Percentiles rank a stretch among this genome's conserved stretches.
Evolutionary conservation across 306 rosid species (phyloP).

Genomic region (Citrullus amarus): DNA sequence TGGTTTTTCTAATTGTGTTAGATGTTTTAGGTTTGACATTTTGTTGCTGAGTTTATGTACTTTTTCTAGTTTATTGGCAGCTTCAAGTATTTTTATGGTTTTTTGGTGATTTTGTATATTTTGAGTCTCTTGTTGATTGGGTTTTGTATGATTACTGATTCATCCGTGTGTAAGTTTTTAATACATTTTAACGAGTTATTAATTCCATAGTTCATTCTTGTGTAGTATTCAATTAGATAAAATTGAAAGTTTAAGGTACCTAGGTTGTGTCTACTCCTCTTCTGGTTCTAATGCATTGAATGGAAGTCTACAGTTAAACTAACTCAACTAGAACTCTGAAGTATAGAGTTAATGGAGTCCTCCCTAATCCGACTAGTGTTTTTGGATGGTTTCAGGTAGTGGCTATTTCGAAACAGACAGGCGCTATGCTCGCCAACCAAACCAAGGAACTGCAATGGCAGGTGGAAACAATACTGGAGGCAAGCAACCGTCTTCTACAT

Average conservation of each 20-base stretch:
- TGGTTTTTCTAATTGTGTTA: background rate
- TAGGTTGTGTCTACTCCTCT: background rate
- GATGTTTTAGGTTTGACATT: background rate
- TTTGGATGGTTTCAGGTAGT: slow-evolving; percentile 14
- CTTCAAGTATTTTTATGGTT: background rate
- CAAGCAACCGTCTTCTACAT: slow-evolving; percentile 7
- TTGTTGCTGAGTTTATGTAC: background rate
- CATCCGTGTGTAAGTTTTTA: background rate
- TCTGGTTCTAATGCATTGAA: background rate
- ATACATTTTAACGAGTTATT: background rate
- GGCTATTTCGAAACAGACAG: slow-evolving; percentile 10
- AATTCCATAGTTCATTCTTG: background rate
- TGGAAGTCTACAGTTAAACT: too few species aligned
- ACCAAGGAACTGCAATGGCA: slow-evolving; percentile 11
- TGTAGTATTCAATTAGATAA: background rate
- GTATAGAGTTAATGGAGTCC: background rate
- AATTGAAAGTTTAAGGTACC: background rate
- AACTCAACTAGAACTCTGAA: background rate
- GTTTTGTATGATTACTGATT: background rate
- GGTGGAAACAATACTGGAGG: slow-evolving; percentile 12
- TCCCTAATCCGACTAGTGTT: background rate
- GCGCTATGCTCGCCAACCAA: background rate
- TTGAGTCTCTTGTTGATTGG: background rate
- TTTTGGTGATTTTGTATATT: background rate
- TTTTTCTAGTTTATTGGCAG: too few species aligned